phyloP scores from a whole-genome alignment of 257 asterid genomes.

The Leptodermis oblonga region DNA sequence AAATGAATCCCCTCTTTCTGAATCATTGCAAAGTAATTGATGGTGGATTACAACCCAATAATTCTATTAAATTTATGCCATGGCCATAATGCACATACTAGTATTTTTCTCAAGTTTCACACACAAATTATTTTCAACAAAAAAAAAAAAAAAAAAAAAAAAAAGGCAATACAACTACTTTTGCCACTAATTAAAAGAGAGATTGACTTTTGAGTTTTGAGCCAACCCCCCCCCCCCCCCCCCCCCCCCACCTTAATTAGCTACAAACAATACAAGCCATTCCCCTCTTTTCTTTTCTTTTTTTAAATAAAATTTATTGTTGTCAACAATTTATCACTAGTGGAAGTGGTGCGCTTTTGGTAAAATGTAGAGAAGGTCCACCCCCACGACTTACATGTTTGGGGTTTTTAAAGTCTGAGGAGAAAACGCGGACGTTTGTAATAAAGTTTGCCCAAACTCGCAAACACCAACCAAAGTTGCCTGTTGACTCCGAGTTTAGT shows the following conservation, averaged over 20 bases:
- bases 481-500: neutral
- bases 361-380: neutral
- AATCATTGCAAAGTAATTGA: too few species aligned
- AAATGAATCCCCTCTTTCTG: too few species aligned
- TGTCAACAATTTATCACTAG: too few species aligned
- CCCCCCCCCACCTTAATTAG: neutral
- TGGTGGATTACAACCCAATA: too few species aligned
- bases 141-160: too few species aligned
- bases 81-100: too few species aligned
- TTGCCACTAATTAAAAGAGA: neutral
- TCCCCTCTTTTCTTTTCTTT: neutral
- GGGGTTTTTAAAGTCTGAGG: neutral
- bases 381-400: neutral
- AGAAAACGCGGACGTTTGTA: neutral
- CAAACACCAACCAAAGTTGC: neutral
- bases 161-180: conserved; percentile 1
- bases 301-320: neutral
- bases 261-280: neutral
- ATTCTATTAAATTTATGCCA: too few species aligned
- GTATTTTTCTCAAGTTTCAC: neutral
- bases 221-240: too few species aligned
- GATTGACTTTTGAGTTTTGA: neutral
- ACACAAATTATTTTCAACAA: neutral
- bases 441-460: neutral
- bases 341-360: too few species aligned